Conservation (phyloP, 179 eudicot species). For the Vitellaria paradoxa region DNA sequence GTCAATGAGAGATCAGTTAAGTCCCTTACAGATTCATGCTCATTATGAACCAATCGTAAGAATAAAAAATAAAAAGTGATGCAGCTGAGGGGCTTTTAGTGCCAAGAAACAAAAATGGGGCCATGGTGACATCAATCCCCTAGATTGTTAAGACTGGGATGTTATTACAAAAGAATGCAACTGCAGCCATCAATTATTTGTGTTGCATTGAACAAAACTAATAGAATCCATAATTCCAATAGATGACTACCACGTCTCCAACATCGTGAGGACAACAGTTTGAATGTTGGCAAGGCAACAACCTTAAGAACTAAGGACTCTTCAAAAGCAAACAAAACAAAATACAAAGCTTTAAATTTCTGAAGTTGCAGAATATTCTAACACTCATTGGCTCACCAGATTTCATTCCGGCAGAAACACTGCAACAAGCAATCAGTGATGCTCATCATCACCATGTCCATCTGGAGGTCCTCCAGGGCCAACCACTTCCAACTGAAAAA, state of each 20-base stretch:
- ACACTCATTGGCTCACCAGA: conserved; percentile 40
- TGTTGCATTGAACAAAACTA: conserved; percentile 20
- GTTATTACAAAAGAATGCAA: neutral
- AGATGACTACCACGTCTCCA: conserved; percentile 23
- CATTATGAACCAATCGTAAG: no score
- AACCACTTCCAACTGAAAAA: conserved; percentile 81
- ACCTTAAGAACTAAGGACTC: conserved; percentile 27
- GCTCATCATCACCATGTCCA: conserved; percentile 75
- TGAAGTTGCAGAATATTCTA: conserved; percentile 35
- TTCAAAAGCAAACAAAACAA: conserved; percentile 36
- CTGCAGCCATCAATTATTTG: conserved; percentile 29
- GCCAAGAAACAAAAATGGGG: neutral
- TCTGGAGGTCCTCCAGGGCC: conserved; percentile 96
- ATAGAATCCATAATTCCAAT: conserved; percentile 27
- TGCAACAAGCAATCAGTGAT: conserved; percentile 44
- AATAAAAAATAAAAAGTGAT: neutral
- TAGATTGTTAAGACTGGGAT: neutral
- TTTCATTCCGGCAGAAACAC: conserved; percentile 43
- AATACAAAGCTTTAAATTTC: conserved; percentile 32
- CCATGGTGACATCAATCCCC: conserved; percentile 4
- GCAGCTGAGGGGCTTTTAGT: neutral
- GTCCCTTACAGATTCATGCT: neutral
- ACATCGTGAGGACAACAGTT: conserved; percentile 4
- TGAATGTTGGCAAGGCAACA: conserved; percentile 28
- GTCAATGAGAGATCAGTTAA: neutral